A percentile compares a stretch with the other conserved stretches of the same genome.
Evolutionary conservation across 2,329 filamentous ascomycete genomes (phyloP).

Genomic region (Venturia carpophila): DNA sequence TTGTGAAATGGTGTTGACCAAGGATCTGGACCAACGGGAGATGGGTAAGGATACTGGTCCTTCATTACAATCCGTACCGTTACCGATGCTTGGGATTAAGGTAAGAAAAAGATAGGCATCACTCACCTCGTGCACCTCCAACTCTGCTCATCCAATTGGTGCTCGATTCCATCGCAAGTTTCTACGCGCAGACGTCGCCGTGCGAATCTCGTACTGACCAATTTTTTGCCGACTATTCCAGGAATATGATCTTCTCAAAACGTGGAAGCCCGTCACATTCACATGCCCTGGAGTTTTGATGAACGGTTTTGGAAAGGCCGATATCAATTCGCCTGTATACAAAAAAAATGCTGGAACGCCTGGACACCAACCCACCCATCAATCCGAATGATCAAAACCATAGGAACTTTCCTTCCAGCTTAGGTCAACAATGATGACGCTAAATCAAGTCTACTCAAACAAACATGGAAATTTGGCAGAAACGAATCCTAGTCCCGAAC

Average conservation of each 20-base stretch:
- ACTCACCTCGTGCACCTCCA: no score
- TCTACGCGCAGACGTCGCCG: background rate
- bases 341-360: constrained; percentile 6
- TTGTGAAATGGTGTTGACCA: no score
- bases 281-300: background rate
- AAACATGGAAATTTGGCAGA: background rate
- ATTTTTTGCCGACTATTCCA: no score
- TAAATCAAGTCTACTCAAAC: background rate
- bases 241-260: no score
- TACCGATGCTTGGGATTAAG: no score
- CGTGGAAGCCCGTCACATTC: background rate
- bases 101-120: no score
- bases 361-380: background rate
- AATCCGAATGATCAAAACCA: background rate
- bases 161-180: background rate
- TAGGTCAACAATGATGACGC: background rate
- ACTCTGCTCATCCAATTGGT: no score
- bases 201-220: background rate
- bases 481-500: background rate
- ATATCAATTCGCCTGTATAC: background rate
- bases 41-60: no score
- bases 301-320: background rate
- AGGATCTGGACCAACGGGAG: no score
- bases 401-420: background rate
- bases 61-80: no score